Conservation (phyloP, 495 filamentous ascomycete species). For the Lepidopterella palustris region DNA sequence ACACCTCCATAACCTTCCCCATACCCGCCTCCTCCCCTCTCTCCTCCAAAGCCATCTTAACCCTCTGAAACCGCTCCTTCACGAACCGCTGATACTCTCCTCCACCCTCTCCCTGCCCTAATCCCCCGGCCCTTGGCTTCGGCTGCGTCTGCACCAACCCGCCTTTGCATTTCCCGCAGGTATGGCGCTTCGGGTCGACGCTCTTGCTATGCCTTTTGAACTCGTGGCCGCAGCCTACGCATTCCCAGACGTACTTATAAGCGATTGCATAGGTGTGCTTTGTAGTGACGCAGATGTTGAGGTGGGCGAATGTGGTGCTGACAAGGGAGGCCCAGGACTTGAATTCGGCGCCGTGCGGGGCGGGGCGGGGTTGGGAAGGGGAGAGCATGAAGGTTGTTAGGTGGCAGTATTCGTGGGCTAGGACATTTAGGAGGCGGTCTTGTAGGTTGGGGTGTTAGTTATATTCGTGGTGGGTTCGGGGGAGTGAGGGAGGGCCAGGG, state of each 20-base stretch:
- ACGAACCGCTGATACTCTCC: constrained; percentile 61
- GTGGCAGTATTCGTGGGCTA: constrained; percentile 96
- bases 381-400: constrained; percentile 80
- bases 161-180: constrained; percentile 66
- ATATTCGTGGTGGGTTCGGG: no score
- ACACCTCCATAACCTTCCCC: constrained; percentile 55
- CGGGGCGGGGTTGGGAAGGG: no score
- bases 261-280: constrained; percentile 83
- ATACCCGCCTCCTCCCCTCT: constrained; percentile 50
- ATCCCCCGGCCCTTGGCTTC: constrained; percentile 48
- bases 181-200: constrained; percentile 57
- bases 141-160: constrained; percentile 72
- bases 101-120: constrained; percentile 14
- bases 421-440: constrained; percentile 70
- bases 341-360: constrained; percentile 80
- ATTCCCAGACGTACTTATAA: constrained; percentile 85
- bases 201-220: constrained; percentile 80
- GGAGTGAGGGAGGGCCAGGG: constrained; percentile 1
- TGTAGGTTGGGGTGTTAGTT: no score
- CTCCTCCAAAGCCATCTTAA: constrained; percentile 53
- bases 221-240: constrained; percentile 56
- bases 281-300: constrained; percentile 68
- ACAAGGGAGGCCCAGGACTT: constrained; percentile 59
- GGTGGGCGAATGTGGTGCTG: constrained; percentile 40
- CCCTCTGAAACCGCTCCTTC: constrained; percentile 53